Evolutionary conservation across 305 asterid genomes (phyloP), one percentile per base, ranked within the genome.

Genomic region (Euphrasia arctica): DNA sequence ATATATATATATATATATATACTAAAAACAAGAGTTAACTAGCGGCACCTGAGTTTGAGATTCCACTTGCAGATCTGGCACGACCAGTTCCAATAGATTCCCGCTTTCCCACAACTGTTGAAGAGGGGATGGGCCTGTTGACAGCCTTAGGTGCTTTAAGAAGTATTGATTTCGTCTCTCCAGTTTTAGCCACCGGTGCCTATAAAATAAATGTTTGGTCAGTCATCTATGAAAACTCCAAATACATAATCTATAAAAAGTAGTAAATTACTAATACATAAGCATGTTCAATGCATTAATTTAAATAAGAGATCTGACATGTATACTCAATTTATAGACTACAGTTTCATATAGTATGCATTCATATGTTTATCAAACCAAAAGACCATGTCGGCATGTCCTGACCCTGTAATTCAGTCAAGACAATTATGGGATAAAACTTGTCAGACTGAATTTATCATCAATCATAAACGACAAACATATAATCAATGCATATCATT

Each of bases 131-230:
- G 45, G 69, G 63, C 58, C 72, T 82, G 80, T 70, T 70, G 55
- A 50, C 48, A 51, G 74, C 60, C 80, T 80, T 86, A 63, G 88
- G 80, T 49, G 85, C 85, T 69, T 77, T 86, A 62, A 80, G 73
- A 65, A 67, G 62, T 68, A 70, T 25, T 48, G 81, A 61, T 59
- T 67, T 80, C 57, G 76, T 77, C 62, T 61, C 70, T 56, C 74
- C 79, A 48, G 51, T 64, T 78, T 78, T 88, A n/a, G 75, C 72
- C 63, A 51, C 69, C 70, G 93, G 41, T 70, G 77, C 66, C 77
- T 73, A 79, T 63, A 72, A 34, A 61, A 80, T 68, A 39, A 56
- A 63, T 41, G 31, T 45, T 18, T 43, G 32, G 60, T 66, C 73
- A 73, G 69, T 66, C 52, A 41, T 63, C 50, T 62, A 54, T 48